phyloP scores from a whole-genome alignment of 176 grass and related monocot genomes.

The Thalia dealbata region DNA sequence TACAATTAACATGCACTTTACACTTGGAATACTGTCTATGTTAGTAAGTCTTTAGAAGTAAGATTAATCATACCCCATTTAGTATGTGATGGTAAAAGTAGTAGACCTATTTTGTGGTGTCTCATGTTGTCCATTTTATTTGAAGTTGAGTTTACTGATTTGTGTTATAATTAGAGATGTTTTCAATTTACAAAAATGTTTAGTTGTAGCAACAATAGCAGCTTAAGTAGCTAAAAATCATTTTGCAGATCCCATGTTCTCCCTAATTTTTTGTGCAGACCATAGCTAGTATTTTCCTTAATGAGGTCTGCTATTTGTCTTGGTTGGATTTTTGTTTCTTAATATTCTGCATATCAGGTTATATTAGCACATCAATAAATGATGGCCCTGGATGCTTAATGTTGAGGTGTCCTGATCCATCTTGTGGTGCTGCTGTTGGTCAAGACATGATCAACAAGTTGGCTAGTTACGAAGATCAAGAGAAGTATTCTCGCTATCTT shows the following conservation, averaged over 20 bases:
- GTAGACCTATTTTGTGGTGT: too few relatives aligned
- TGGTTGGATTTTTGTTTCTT: not conserved
- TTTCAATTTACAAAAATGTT: too few relatives aligned
- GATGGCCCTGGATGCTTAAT: slow-evolving; percentile 98
- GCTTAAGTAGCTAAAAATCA: too few relatives aligned
- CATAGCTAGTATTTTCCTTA: not conserved
- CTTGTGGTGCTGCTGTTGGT: slow-evolving; percentile 74
- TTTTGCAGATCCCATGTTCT: not conserved
- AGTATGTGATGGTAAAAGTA: too few relatives aligned
- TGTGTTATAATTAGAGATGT: too few relatives aligned
- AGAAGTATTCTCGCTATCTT: slow-evolving; percentile 85
- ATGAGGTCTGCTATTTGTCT: not conserved
- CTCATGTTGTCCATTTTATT: too few relatives aligned
- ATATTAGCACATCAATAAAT: slow-evolving; percentile 93
- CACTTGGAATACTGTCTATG: too few relatives aligned
- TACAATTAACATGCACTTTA: too few relatives aligned
- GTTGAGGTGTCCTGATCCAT: slow-evolving; percentile 93
- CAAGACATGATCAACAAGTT: slow-evolving; percentile 71
- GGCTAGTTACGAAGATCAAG: slow-evolving; percentile 55
- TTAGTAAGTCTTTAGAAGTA: too few relatives aligned
- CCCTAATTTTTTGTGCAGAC: not conserved
- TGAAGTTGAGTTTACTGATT: too few relatives aligned
- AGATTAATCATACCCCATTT: too few relatives aligned
- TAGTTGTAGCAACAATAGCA: too few relatives aligned
- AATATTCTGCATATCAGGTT: slow-evolving; percentile 39